Evolutionary conservation across 345 rosid genomes (phyloP), one percentile per base, ranked within the genome.

Genomic region (Hypericum androsaemum): DNA sequence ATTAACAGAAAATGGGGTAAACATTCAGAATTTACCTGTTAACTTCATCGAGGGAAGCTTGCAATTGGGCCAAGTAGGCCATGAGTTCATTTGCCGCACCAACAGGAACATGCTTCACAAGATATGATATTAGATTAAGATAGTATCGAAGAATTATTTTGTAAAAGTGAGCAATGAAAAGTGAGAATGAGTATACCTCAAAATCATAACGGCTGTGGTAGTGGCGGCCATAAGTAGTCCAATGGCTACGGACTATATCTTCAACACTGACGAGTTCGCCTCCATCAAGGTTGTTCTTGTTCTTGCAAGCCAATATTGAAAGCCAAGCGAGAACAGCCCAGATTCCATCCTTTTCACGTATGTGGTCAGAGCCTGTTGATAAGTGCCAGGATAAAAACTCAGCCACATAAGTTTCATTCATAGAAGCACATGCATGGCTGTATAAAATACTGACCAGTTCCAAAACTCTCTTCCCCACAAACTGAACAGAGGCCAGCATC

Each of bases 381-480:
- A 64, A 56, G 55, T 47, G 16, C 43, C 56, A 56, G 38, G 7
- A 49, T 49, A 53, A 59, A 40, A 38, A 64, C 35, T 32, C 39
- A 53, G 42, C 47, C n/a, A n/a, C n/a, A n/a, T n/a, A n/a, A n/a
- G n/a, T n/a, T n/a, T n/a, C n/a, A 47, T 39, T 43, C 51, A 12
- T n/a, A n/a, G n/a, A n/a, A n/a, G n/a, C n/a, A n/a, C n/a, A n/a
- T n/a, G n/a, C 47, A 57, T 13, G 6, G 15, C 47, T 56, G 17
- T 7, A 37, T 12, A 17, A 60, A 51, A 70, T 38, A 64, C 82
- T 53, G 45, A 83, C 99, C 97, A 67, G 99, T 86, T 74, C 99
- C 99, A 72, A 94, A 94, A 71, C 99, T 94, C 77, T 94, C 99
- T 76, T 94, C 99, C 16, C 97, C 99, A 60, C 99, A 94, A 47